Percentiles rank a stretch among this genome's conserved stretches.
These are phyloP conservation scores for Anthostomella pinea DNA, from an alignment of 2,329 filamentous ascomycete genomes.

Conservation along the genomic window DNA sequence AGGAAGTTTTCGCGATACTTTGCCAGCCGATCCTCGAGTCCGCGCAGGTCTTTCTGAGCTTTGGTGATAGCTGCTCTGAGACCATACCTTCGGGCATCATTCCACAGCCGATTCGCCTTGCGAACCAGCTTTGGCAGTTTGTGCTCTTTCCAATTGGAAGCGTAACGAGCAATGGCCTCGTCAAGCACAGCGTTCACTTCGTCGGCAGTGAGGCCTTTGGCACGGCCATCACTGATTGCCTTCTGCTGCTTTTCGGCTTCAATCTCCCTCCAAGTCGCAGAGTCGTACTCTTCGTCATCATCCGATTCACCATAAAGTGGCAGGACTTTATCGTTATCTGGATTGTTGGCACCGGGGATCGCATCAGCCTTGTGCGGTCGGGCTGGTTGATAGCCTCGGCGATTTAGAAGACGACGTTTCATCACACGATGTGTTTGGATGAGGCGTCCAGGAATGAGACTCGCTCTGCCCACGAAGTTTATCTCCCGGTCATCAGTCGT, in stretches of 20 bases:
- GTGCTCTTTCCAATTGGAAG: conserved; percentile 54
- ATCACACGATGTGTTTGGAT: conserved; percentile 24
- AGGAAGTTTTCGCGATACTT: conserved; percentile 54
- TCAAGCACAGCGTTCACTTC: conserved; percentile 54
- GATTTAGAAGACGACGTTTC: conserved; percentile 20
- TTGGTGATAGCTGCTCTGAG: conserved; percentile 40
- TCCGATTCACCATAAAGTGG: conserved; percentile 56
- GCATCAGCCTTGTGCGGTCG: conserved; percentile 23
- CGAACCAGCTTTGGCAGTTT: conserved; percentile 54
- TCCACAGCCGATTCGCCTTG: conserved; percentile 63
- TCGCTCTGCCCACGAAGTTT: conserved; percentile 7
- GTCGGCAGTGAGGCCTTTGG: conserved; percentile 36
- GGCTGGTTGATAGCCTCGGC: conserved; percentile 1
- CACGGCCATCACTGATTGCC: conserved; percentile 21
- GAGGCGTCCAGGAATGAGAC: conserved; percentile 19
- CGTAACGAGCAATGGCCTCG: conserved; percentile 48
- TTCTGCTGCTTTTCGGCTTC: conserved; percentile 46
- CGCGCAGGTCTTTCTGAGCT: conserved; percentile 41
- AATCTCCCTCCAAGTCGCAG: conserved; percentile 60
- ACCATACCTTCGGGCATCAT: conserved; percentile 44
- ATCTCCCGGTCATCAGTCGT: conserved; percentile 10
- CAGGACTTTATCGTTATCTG: conserved; percentile 39
- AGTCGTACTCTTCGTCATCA: conserved; percentile 51
- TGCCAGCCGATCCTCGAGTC: conserved; percentile 50
- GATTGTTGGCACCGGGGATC: conserved; percentile 25